Percentiles rank a stretch among this genome's conserved stretches.
Conservation (phyloP, 306 rosid species). For the Gillenia trifoliata region DNA sequence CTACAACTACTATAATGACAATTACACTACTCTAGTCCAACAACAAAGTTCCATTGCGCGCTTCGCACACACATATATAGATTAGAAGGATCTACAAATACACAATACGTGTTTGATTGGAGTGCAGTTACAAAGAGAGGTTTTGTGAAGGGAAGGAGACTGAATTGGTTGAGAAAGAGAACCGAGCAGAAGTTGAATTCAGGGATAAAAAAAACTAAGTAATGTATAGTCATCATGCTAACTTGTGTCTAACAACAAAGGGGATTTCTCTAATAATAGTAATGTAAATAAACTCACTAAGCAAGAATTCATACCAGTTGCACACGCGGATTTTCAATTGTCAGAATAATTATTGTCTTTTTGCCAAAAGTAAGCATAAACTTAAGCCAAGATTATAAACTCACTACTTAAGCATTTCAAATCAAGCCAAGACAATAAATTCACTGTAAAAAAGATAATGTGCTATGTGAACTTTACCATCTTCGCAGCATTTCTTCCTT, state of each 20-base stretch:
- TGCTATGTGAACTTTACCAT: constrained; percentile 41
- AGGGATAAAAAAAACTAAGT: not conserved
- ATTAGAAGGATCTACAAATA: not conserved
- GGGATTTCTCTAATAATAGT: not conserved
- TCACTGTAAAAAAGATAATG: not conserved
- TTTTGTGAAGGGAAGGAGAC: not conserved
- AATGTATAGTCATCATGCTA: not conserved
- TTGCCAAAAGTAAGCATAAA: not conserved
- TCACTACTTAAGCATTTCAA: not conserved
- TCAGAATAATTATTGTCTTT: not conserved
- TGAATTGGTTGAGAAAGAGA: not conserved
- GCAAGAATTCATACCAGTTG: not conserved
- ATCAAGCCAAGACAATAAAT: not conserved
- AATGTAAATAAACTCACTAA: not conserved
- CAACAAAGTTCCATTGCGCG: too few relatives aligned
- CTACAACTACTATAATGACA: not conserved
- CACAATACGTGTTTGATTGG: not conserved
- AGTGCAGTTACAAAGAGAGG: not conserved
- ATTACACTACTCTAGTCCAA: not conserved
- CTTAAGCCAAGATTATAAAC: not conserved
- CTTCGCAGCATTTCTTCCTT: constrained; percentile 55
- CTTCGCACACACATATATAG: not conserved
- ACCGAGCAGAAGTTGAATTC: not conserved
- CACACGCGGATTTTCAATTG: not conserved
- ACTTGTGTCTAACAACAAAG: not conserved